These are phyloP conservation scores for Lactarius quietus DNA, from an alignment of 768 basidiomycete genomes.

Conservation along the genomic window DNA sequence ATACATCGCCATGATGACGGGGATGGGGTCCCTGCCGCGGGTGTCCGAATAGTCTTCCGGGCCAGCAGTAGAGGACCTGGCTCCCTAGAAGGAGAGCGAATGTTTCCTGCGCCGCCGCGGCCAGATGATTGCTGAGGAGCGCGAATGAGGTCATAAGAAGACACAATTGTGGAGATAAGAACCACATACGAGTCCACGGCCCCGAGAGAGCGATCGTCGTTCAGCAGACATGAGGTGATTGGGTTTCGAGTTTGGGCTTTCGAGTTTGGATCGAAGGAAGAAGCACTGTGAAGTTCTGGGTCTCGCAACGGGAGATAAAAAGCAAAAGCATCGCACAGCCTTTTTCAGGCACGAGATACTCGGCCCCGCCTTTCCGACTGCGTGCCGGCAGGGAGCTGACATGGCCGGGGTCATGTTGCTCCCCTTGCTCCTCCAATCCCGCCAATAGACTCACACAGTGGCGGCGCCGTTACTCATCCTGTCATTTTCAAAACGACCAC, in stretches of 20 bases:
- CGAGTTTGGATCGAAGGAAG: background rate
- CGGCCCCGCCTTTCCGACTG: background rate
- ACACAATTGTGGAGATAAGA: background rate
- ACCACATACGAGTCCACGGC: conserved; percentile 5
- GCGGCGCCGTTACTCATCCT: background rate
- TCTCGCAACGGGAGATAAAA: background rate
- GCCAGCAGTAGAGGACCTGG: conserved; percentile 25
- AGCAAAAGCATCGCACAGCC: conserved; percentile 9
- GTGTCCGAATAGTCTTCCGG: conserved; percentile 55
- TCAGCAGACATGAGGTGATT: conserved; percentile 2
- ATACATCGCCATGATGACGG: conserved; percentile 37
- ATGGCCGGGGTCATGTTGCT: background rate
- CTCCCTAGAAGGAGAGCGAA: conserved; percentile 43
- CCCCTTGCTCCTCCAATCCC: background rate
- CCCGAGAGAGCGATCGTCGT: conserved; percentile 19
- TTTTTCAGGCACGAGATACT: background rate
- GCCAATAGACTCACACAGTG: background rate
- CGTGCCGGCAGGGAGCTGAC: background rate
- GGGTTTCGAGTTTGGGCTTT: background rate
- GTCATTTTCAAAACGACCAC: background rate
- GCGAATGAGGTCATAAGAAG: background rate
- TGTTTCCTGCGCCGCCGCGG: conserved; percentile 68
- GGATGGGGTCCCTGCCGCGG: conserved; percentile 56
- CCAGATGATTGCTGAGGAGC: conserved; percentile 51
- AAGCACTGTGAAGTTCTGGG: background rate